Percentiles rank a stretch among this genome's conserved stretches.
These are phyloP conservation scores for Fusarium robinianum DNA, from an alignment of 2,329 filamentous ascomycete species.

Conservation along the genomic window DNA sequence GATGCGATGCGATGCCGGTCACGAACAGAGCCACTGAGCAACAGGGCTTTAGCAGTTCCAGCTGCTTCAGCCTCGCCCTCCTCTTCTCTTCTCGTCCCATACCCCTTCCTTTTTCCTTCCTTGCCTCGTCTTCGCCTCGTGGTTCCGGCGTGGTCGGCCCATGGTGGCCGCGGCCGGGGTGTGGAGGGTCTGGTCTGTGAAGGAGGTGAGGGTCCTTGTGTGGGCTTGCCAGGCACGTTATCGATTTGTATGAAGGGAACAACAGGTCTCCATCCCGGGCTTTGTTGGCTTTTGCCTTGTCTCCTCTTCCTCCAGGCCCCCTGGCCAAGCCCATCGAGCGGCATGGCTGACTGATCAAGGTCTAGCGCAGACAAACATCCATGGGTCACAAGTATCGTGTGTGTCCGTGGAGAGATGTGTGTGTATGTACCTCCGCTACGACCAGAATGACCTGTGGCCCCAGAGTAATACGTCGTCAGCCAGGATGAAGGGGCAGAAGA, in stretches of 20 bases:
- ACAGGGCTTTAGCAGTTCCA: conserved; percentile 30
- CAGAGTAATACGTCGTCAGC: conserved; percentile 7
- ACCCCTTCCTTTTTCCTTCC: conserved; percentile 21
- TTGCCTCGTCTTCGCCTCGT: conserved; percentile 34
- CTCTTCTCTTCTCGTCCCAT: conserved; percentile 14
- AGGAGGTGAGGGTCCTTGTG: conserved; percentile 19
- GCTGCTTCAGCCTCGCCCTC: conserved; percentile 34
- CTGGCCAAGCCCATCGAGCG: conserved; percentile 22
- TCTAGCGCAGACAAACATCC: conserved; percentile 28
- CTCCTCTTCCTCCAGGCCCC: conserved; percentile 21
- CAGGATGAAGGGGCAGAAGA: conserved; percentile 12
- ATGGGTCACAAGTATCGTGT: no score
- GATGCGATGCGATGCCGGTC: conserved; percentile 15
- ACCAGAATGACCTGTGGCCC: conserved; percentile 15
- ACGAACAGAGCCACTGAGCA: conserved; percentile 14
- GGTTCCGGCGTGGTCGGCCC: conserved; percentile 30
- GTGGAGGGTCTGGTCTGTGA: no score
- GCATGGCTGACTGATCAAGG: conserved; percentile 28
- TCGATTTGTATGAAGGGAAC: conserved; percentile 14
- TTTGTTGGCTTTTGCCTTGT: conserved; percentile 17
- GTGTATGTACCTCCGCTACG: no score
- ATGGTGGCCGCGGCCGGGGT: conserved; percentile 19
- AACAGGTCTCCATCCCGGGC: conserved; percentile 16
- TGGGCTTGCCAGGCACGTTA: conserved; percentile 15
- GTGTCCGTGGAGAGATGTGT: conserved; percentile 19